Base-by-base conservation (phyloP, 176 grass and related monocot species). In the Oryza australiensis region DNA sequence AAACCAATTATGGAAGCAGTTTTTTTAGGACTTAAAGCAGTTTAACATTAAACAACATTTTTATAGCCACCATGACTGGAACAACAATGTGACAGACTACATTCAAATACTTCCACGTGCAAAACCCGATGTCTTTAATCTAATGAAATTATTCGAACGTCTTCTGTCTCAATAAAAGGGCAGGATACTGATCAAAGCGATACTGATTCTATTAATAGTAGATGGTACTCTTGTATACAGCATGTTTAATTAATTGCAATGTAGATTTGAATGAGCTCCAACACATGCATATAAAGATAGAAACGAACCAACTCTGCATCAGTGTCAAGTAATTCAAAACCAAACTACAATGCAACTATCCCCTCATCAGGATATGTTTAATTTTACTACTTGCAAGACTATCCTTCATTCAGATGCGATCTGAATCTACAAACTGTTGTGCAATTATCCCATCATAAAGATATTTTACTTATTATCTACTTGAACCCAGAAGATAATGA, bases 371-470 rank as follows among this genome's bases (percentile, higher is more conserved):
- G 13, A 60, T 24, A 60, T 24, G 55, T 11, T 23, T 10, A 24
- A 11, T 60, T 8, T n/a, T 15, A 22, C 71, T 28, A 68, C 71
- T 37, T 67, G 30, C 23, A 55, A 32, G 40, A 38, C 38, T 27
- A 66, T 48, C n/a, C 60, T 55, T 83, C 60, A 29, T 55, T 16
- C 29, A 83, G n/a, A 33, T 28, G 81, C 72, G 26, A 40, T 29
- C 34, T 6, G 37, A 62, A 84, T 26, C 42, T 64, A 38, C 53
- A 79, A 49, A 64, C 65, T 71, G 68, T 23, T 66, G 42, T 66
- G 43, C 26, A 42, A 1, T 53, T 80, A 13, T 68, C 20, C 12
- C 41, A 20, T 26, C 2, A 48, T 67, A 18, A 35, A 59, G 28
- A 24, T 68, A 62, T 26, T 33, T 42, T 79, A 68, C 66, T 48